Conservation (phyloP, 805 yeast species). For the Schizosaccharomyces japonicus region DNA sequence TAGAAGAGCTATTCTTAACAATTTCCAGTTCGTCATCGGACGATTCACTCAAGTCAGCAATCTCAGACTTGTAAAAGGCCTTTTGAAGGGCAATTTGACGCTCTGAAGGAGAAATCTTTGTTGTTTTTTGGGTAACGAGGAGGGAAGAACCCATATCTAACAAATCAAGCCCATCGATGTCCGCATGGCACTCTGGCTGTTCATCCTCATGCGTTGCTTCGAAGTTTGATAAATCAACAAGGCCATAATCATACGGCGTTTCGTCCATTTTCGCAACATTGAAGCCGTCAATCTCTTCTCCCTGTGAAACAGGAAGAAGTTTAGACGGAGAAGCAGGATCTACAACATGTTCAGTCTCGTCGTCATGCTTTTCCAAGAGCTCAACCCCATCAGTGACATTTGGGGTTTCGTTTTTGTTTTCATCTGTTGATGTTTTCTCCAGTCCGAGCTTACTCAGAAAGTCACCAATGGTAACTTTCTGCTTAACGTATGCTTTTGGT, state of each 20-base stretch:
- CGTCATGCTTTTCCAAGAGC: neutral
- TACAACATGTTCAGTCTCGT: neutral
- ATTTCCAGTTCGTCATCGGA: neutral
- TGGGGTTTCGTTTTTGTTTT: neutral
- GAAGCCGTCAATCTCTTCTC: neutral
- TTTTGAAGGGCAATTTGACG: no score
- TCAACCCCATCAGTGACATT: neutral
- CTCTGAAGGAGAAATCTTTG: no score
- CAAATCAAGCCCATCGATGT: no score
- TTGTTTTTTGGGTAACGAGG: no score
- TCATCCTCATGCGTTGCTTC: no score
- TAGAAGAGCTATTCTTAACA: neutral
- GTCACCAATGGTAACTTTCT: conserved; percentile 2
- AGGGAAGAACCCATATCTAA: no score
- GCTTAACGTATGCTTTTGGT: neutral
- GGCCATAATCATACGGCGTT: no score
- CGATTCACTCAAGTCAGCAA: neutral
- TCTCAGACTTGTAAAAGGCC: neutral
- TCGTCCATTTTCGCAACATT: neutral
- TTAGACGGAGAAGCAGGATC: no score
- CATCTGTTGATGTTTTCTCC: neutral
- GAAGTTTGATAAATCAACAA: no score
- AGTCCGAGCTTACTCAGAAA: neutral
- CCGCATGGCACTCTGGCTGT: no score
- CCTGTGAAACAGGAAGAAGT: no score